These are phyloP conservation scores for Chaetomiaceae sp. DNA, from an alignment of 2,329 filamentous ascomycete genomes.

Conservation along the genomic window DNA sequence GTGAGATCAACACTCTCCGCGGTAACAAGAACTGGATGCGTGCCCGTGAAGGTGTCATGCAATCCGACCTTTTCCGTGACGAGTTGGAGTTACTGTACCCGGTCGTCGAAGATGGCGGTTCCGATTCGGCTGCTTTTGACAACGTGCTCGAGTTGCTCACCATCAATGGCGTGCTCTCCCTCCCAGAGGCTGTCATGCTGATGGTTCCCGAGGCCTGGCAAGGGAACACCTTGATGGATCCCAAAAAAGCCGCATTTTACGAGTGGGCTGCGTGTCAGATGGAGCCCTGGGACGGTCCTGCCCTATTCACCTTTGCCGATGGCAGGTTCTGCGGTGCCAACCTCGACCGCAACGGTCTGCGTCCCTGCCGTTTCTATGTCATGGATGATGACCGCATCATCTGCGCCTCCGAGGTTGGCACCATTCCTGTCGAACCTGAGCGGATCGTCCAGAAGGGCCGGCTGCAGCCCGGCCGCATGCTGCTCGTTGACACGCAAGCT, in stretches of 20 bases:
- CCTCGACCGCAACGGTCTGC: conserved; percentile 88
- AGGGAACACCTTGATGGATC: conserved; percentile 86
- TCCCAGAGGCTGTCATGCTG: conserved; percentile 95
- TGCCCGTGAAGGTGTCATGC: conserved; percentile 89
- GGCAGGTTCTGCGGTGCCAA: conserved; percentile 96
- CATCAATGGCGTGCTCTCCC: conserved; percentile 91
- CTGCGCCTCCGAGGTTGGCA: conserved; percentile 93
- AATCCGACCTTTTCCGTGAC: conserved; percentile 86
- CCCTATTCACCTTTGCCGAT: conserved; percentile 94
- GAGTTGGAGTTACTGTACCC: conserved; percentile 89
- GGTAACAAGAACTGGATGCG: conserved; percentile 99
- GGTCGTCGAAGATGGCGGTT: conserved; percentile 93
- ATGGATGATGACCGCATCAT: conserved; percentile 96
- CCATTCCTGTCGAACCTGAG: conserved; percentile 87
- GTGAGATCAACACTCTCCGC: conserved; percentile 93
- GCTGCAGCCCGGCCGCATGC: conserved; percentile 90
- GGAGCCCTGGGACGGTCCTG: conserved; percentile 97
- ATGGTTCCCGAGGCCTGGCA: conserved; percentile 99
- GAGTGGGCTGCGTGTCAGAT: conserved; percentile 98
- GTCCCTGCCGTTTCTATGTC: conserved; percentile 94
- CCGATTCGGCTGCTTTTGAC: conserved; percentile 94
- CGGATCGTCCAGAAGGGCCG: conserved; percentile 87
- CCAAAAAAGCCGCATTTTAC: conserved; percentile 94
- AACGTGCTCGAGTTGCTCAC: conserved; percentile 91
- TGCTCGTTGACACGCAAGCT: conserved; percentile 83